phyloP scores from a whole-genome alignment of 2,329 filamentous ascomycete species.

The Mariannaea elegans region DNA sequence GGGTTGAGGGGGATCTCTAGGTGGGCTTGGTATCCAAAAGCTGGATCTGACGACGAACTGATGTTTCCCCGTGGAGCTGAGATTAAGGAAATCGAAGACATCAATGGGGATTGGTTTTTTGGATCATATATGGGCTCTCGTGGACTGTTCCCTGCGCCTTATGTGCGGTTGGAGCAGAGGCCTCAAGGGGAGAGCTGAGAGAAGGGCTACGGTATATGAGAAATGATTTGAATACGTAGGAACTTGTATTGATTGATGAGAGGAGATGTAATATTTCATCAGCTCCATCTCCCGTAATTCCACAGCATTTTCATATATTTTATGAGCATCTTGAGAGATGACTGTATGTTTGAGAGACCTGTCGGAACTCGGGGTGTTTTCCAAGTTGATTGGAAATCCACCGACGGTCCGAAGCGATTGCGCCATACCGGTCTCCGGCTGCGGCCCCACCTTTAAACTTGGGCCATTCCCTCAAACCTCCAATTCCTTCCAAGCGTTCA shows the following conservation, averaged over 20 bases:
- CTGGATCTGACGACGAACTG: slow-evolving; percentile 75
- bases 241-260: neutral
- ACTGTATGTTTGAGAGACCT: no score
- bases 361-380: slow-evolving; percentile 38
- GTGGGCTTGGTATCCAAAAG: slow-evolving; percentile 82
- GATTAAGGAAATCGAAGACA: slow-evolving; percentile 82
- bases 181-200: slow-evolving; percentile 12
- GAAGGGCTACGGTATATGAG: neutral
- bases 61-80: slow-evolving; percentile 85
- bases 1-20: slow-evolving; percentile 70
- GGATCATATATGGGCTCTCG: slow-evolving; percentile 84
- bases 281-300: neutral
- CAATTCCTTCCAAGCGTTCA: slow-evolving; percentile 26
- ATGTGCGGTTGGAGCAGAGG: slow-evolving; percentile 65
- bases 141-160: slow-evolving; percentile 83
- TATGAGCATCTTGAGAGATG: no score
- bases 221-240: neutral
- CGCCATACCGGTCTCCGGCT: slow-evolving; percentile 41
- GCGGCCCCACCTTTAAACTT: slow-evolving; percentile 36
- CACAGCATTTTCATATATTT: neutral
- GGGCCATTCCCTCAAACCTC: neutral
- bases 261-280: neutral
- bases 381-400: slow-evolving; percentile 16
- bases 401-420: slow-evolving; percentile 40
- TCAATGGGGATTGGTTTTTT: slow-evolving; percentile 91